Conservation (phyloP, 257 asterid genomes). For the Penstemon barbatus region DNA sequence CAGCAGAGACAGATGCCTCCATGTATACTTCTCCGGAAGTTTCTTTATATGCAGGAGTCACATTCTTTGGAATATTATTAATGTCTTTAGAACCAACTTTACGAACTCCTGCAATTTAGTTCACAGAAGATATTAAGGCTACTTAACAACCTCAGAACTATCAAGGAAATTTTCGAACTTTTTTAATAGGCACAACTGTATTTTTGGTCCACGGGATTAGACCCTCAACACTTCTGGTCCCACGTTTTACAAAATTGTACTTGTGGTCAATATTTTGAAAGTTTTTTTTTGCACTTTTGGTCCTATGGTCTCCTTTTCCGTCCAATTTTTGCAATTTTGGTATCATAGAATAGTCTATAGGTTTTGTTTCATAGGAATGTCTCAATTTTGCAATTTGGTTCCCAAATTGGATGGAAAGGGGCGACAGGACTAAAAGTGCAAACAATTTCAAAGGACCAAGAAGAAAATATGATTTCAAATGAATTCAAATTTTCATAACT, state of each 20-base stretch:
- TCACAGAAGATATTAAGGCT: conserved; percentile 5
- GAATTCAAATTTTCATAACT: neutral
- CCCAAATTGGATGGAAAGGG: too few species aligned
- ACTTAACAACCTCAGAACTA: neutral
- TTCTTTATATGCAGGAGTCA: conserved; percentile 26
- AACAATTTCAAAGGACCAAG: neutral
- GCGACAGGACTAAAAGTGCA: too few species aligned
- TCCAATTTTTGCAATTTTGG: too few species aligned
- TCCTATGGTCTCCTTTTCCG: too few species aligned
- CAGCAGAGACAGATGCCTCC: conserved; percentile 65
- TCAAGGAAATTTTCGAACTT: neutral
- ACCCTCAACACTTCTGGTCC: neutral
- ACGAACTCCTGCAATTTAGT: conserved; percentile 17
- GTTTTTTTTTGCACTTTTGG: too few species aligned
- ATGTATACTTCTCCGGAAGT: conserved; percentile 46
- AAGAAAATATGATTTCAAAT: neutral
- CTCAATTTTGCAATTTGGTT: too few species aligned
- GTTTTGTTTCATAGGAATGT: too few species aligned
- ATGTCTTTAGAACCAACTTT: conserved; percentile 3
- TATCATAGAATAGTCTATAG: too few species aligned
- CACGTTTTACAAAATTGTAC: too few species aligned
- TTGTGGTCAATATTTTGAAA: too few species aligned
- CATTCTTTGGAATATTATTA: conserved; percentile 12
- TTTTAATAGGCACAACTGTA: neutral
- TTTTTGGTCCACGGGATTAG: neutral